Evolutionary conservation across 495 filamentous ascomycete genomes (phyloP), one percentile per base, ranked within the genome.

Genomic region (Talaromyces trachyspermus): DNA sequence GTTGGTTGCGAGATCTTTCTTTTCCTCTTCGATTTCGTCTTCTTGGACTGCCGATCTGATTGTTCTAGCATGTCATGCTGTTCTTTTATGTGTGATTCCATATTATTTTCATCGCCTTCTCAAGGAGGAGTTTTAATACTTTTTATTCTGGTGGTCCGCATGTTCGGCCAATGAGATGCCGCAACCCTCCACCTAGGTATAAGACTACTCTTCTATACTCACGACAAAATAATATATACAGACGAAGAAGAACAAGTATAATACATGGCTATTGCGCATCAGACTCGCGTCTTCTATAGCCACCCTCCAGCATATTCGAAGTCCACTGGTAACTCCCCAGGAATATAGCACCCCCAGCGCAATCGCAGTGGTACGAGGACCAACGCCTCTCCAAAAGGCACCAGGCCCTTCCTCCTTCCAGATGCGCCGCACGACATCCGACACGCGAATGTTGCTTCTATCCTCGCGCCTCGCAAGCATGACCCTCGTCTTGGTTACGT

Each of bases 321-420:
- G 86, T 88, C 78, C 81, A 90, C 65, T 97, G 89, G 67, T 96
- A 99, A 56, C 86, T 95, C 1, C 92, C 92, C 62, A 99, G 65
- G 68, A 99, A 99, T 27, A 99, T 84, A 2, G 90, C 89, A 11
- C 92, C 92, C 92, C 92, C 50, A 81, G 82, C 53, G 85, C 88
- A 62, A 99, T 99, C 89, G 94, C 97, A 58, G 89, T 76, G 18
- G 95, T 79, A 39, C 92, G 69, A 1, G 92, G 92, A 35, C 86
- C 89, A 52, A 97, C 84, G 0, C 92, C 92, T 7, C 82, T 77
- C 66, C 94, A 94, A 61, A 96, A 89, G 14, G 85, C 87, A 42
- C 80, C 72, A 4, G 80, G 54, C 1, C 94, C 94, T 49, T 77
- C 73, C 53, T 87, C 81, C 37, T 66, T 69, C 53, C 87, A 68